phyloP scores from a whole-genome alignment of 139 green algal species.

The Auxenochlorella pyrenoidosa region DNA sequence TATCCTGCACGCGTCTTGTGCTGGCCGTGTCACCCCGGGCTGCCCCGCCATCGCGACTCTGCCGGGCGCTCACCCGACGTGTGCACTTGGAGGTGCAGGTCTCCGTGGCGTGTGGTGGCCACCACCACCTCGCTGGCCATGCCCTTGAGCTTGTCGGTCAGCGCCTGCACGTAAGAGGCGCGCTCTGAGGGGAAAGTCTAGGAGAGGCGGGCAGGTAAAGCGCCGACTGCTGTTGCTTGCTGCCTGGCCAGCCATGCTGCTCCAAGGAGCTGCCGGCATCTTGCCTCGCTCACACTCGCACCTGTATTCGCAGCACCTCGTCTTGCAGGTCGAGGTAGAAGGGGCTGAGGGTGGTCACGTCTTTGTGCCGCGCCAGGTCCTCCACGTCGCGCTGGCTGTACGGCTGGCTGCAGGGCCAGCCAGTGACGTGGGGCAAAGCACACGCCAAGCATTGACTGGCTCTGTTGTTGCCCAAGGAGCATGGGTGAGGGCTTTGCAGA shows the following conservation, averaged over 20 bases:
- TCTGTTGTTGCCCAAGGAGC: too few relatives aligned
- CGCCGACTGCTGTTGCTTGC: too few relatives aligned
- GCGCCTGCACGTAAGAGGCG: constrained; percentile 37
- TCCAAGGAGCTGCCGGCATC: neutral
- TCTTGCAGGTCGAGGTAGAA: constrained; percentile 83
- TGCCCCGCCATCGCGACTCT: too few relatives aligned
- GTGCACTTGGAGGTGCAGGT: constrained; percentile 71
- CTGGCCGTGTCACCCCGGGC: neutral
- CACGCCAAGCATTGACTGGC: too few relatives aligned
- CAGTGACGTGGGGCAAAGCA: neutral
- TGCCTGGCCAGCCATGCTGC: neutral
- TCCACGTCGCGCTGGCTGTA: constrained; percentile 55
- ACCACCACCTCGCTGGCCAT: constrained; percentile 60
- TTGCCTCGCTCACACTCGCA: neutral
- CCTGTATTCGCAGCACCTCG: constrained; percentile 52
- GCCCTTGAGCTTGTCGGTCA: constrained; percentile 73
- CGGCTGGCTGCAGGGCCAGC: constrained; percentile 19
- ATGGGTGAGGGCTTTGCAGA: too few relatives aligned
- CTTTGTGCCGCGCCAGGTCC: constrained; percentile 54
- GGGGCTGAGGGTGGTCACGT: constrained; percentile 59
- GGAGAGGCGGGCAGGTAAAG: neutral
- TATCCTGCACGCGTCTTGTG: neutral
- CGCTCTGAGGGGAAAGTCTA: neutral
- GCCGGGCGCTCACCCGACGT: neutral
- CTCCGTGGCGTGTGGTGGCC: constrained; percentile 59